phyloP scores from a whole-genome alignment of 1,284 basidiomycete species.

The Rhodotorula sp. region DNA sequence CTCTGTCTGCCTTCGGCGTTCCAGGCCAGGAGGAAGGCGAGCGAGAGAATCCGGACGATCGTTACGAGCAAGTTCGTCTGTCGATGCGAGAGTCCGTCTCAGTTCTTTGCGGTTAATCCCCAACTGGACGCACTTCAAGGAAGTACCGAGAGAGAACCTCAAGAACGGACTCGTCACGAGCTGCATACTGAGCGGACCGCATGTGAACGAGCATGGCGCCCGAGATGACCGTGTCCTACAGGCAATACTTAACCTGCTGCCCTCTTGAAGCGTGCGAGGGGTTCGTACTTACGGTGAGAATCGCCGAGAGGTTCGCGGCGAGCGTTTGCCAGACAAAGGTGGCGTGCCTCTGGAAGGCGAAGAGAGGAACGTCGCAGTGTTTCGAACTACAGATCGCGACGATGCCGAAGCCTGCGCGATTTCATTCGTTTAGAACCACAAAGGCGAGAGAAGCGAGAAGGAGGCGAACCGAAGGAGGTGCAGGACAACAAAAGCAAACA shows the following conservation, averaged over 20 bases:
- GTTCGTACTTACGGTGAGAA: conserved; percentile 15
- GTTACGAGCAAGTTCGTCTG: conserved; percentile 20
- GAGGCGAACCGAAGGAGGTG: neutral
- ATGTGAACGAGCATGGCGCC: conserved; percentile 8
- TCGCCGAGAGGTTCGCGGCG: neutral
- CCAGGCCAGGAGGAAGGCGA: conserved; percentile 19
- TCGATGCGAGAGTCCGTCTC: too few relatives aligned
- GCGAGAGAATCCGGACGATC: conserved; percentile 3
- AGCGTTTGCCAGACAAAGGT: conserved; percentile 15
- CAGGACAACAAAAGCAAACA: neutral
- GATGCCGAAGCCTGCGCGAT: conserved; percentile 26
- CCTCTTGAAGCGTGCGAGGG: too few relatives aligned
- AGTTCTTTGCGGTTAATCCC: too few relatives aligned
- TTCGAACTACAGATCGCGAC: conserved; percentile 4
- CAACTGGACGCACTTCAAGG: conserved; percentile 23
- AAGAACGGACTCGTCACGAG: neutral
- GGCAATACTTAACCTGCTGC: neutral
- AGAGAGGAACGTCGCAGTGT: neutral
- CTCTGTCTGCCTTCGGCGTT: conserved; percentile 2
- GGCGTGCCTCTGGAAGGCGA: neutral
- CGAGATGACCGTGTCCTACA: conserved; percentile 14
- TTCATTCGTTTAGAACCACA: too few relatives aligned
- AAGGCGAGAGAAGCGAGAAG: too few relatives aligned
- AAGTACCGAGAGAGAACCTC: conserved; percentile 4
- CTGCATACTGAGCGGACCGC: conserved; percentile 12